phyloP scores from a whole-genome alignment of 441 rosid genomes.

The Croton setiger region DNA sequence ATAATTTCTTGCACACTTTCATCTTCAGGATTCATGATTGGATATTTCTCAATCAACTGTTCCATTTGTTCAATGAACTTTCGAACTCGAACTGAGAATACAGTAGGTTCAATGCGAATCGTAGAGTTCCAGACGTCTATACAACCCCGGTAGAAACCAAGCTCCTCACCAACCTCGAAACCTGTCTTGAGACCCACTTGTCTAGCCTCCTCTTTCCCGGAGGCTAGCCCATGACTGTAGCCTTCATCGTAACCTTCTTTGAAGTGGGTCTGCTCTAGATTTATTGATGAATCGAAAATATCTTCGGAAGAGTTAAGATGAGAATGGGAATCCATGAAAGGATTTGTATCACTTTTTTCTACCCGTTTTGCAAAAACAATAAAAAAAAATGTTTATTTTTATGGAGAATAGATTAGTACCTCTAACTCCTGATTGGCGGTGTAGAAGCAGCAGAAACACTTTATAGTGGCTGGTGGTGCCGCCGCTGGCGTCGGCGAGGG shows the following conservation, averaged over 20 bases:
- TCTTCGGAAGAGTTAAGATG: constrained; percentile 30
- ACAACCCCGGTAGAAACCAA: constrained; percentile 84
- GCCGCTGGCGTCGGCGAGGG: background rate
- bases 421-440: background rate
- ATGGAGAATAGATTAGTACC: background rate
- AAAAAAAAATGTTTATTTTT: too few species aligned
- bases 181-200: constrained; percentile 64
- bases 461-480: background rate
- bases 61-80: constrained; percentile 58
- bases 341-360: background rate
- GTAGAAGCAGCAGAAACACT: background rate
- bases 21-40: constrained; percentile 63
- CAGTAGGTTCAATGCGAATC: constrained; percentile 41
- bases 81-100: constrained; percentile 53
- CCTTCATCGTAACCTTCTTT: constrained; percentile 74
- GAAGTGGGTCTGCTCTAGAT: constrained; percentile 60
- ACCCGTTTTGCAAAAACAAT: background rate
- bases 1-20: constrained; percentile 56
- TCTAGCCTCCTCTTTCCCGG: constrained; percentile 61
- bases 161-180: constrained; percentile 77
- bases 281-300: constrained; percentile 53
- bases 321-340: constrained; percentile 20
- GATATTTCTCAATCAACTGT: constrained; percentile 53
- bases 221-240: constrained; percentile 42
- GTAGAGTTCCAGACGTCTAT: constrained; percentile 62